These are phyloP conservation scores for Epichloe amarillans DNA, from an alignment of 2,329 filamentous ascomycete species.

Conservation along the genomic window DNA sequence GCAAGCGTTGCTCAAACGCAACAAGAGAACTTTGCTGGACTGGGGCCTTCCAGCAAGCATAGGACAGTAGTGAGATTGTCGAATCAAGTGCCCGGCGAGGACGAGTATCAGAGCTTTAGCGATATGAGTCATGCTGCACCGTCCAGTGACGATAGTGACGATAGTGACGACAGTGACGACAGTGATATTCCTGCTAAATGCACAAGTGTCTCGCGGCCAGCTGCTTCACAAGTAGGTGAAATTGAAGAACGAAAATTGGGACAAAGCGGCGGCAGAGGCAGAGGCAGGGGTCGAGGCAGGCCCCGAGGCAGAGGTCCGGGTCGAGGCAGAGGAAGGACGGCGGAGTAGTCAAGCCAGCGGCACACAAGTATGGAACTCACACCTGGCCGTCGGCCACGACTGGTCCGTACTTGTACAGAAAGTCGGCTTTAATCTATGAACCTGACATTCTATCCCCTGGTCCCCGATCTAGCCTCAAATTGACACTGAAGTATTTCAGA, in stretches of 20 bases:
- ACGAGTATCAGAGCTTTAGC: slow-evolving; percentile 1
- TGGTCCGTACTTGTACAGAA: neutral
- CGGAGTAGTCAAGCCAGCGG: neutral
- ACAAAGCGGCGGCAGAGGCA: slow-evolving; percentile 1
- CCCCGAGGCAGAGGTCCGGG: slow-evolving; percentile 8
- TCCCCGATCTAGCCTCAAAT: too few relatives aligned
- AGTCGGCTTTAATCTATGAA: too few relatives aligned
- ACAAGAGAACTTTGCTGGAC: neutral
- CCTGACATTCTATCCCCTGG: too few relatives aligned
- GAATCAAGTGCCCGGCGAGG: slow-evolving; percentile 3
- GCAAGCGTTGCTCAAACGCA: neutral
- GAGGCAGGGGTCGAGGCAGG: slow-evolving; percentile 6
- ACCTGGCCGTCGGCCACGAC: neutral
- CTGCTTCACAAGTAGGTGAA: neutral
- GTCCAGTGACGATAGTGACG: slow-evolving; percentile 6
- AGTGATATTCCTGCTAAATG: slow-evolving; percentile 10
- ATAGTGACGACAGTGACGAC: slow-evolving; percentile 8
- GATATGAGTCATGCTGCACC: neutral
- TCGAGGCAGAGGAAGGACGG: neutral
- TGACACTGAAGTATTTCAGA: too few relatives aligned
- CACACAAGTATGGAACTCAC: neutral
- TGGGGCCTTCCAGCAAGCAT: neutral
- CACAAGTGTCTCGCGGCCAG: neutral
- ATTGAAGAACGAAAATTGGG: neutral
- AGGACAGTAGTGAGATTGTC: slow-evolving; percentile 9